phyloP scores from a whole-genome alignment of 176 grass and related monocot genomes.

The Ampelocalamus luodianensis region DNA sequence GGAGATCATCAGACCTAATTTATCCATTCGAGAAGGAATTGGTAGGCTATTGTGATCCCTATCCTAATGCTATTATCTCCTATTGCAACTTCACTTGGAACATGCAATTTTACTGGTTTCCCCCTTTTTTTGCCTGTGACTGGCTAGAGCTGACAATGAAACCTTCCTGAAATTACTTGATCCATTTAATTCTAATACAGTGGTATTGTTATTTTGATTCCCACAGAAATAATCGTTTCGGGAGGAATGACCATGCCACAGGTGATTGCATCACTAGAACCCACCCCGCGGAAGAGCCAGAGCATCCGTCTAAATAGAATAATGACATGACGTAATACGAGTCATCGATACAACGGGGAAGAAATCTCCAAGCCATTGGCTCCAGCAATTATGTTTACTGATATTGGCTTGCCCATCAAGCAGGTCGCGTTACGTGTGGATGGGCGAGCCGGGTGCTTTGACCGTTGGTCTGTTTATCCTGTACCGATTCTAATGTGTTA shows the following conservation, averaged over 20 bases:
- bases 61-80: not conserved
- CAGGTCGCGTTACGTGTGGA: not conserved
- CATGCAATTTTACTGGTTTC: not conserved
- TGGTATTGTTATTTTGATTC: slow-evolving; percentile 23
- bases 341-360: slow-evolving; percentile 10
- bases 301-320: slow-evolving; percentile 83
- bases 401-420: slow-evolving; percentile 2
- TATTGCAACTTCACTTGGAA: slow-evolving; percentile 12
- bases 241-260: slow-evolving; percentile 99
- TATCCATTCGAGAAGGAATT: slow-evolving; percentile 97
- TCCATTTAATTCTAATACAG: slow-evolving; percentile 15
- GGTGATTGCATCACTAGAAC: slow-evolving; percentile 79
- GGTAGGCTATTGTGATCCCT: slow-evolving; percentile 44
- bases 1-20: slow-evolving; percentile 93
- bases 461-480: slow-evolving; percentile 27
- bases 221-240: slow-evolving; percentile 96
- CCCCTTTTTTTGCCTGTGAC: not conserved
- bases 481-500: slow-evolving; percentile 2
- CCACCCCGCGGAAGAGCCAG: slow-evolving; percentile 72
- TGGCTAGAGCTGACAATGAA: not conserved
- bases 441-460: slow-evolving; percentile 10
- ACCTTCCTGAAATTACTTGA: not conserved
- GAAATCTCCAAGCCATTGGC: not conserved
- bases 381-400: not conserved
- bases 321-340: slow-evolving; percentile 45